These are phyloP conservation scores for Endoconidiophora laricicola DNA, from an alignment of 2,329 filamentous ascomycete genomes.

Conservation along the genomic window DNA sequence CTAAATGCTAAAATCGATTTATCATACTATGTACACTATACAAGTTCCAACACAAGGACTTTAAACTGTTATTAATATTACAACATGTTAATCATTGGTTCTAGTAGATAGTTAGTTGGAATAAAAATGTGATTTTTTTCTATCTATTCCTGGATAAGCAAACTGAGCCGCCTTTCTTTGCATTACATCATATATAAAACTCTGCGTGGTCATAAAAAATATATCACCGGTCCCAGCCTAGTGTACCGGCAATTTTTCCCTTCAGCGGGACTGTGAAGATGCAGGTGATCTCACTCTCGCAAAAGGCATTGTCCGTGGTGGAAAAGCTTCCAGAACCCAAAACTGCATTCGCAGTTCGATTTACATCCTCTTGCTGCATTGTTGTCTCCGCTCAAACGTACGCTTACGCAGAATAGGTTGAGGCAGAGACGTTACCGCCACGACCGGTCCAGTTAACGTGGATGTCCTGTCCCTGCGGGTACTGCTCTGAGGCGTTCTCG, in stretches of 20 bases:
- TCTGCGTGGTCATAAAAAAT: conserved; percentile 9
- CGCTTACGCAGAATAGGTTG: conserved; percentile 84
- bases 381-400: neutral
- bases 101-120: too few species aligned
- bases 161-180: conserved; percentile 6
- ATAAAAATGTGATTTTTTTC: too few species aligned
- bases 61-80: too few species aligned
- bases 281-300: neutral
- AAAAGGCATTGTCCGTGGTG: neutral
- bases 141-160: neutral
- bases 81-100: too few species aligned
- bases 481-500: conserved; percentile 58
- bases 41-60: too few species aligned
- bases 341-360: conserved; percentile 1
- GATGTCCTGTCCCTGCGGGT: conserved; percentile 71
- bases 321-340: neutral
- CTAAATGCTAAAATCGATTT: too few species aligned
- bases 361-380: conserved; percentile 1
- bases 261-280: neutral
- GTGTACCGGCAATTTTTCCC: conserved; percentile 7
- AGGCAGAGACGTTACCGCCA: conserved; percentile 91
- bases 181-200: conserved; percentile 13
- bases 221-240: conserved; percentile 9
- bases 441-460: conserved; percentile 99
- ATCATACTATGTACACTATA: too few species aligned